Conservation (phyloP, 768 basidiomycete species). For the Tricholoma saponaceum region DNA sequence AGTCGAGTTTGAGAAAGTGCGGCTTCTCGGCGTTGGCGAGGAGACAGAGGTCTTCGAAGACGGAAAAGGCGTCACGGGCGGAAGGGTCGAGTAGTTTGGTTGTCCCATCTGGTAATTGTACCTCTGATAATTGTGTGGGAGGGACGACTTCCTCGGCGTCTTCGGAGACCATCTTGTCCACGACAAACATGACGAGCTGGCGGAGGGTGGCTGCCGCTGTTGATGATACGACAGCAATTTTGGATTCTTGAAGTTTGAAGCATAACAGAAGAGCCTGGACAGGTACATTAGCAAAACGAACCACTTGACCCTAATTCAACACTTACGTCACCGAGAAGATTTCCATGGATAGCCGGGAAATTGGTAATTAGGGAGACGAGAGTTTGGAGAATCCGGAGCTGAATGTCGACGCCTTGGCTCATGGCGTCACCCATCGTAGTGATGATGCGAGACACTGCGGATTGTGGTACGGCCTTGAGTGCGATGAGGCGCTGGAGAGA, state of each 20-base stretch:
- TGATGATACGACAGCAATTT: conserved; percentile 93
- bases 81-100: conserved; percentile 65
- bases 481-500: conserved; percentile 89
- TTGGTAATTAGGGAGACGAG: conserved; percentile 88
- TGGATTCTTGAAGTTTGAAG: conserved; percentile 93
- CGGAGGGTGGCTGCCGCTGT: conserved; percentile 95
- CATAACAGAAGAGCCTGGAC: conserved; percentile 83
- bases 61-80: conserved; percentile 77
- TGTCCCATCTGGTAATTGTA: conserved; percentile 65
- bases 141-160: conserved; percentile 45
- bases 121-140: conserved; percentile 31
- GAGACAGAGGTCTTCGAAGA: conserved; percentile 91
- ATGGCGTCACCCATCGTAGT: conserved; percentile 83
- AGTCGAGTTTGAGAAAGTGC: conserved; percentile 75
- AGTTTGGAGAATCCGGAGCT: conserved; percentile 89
- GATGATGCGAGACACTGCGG: conserved; percentile 75
- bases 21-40: conserved; percentile 82
- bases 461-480: conserved; percentile 79
- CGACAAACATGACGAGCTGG: conserved; percentile 96
- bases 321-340: conserved; percentile 71
- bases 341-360: conserved; percentile 77
- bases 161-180: conserved; percentile 88
- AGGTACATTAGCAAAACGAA: neutral
- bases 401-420: conserved; percentile 95
- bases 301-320: neutral